Percentiles rank a stretch among this genome's conserved stretches.
Evolutionary conservation across 2,329 filamentous ascomycete genomes (phyloP).

Genomic region (Aspergillus sp.): DNA sequence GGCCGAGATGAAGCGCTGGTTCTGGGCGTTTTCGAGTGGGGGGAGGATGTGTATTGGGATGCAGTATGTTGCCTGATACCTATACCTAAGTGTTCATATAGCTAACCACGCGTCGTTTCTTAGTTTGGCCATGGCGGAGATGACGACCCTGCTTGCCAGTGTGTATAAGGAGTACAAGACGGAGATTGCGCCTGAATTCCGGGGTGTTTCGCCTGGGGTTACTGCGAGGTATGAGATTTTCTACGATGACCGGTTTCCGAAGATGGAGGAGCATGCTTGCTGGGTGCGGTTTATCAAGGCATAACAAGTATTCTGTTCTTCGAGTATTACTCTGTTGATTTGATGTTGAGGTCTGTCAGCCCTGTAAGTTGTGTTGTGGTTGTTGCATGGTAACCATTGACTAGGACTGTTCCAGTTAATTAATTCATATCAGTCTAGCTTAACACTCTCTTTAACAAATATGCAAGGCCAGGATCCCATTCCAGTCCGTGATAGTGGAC

Average conservation of each 20-base stretch:
- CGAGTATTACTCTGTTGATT: too few relatives aligned
- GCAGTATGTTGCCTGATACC: not conserved
- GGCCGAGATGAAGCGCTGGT: not conserved
- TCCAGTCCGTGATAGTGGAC: too few relatives aligned
- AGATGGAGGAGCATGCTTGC: not conserved
- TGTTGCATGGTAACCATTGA: too few relatives aligned
- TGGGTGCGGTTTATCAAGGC: not conserved
- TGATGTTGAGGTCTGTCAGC: too few relatives aligned
- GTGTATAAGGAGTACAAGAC: not conserved
- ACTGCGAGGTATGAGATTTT: not conserved
- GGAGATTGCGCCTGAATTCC: not conserved
- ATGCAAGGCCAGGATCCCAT: too few relatives aligned
- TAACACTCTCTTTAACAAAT: too few relatives aligned
- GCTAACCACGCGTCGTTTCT: not conserved
- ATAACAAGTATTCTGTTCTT: too few relatives aligned
- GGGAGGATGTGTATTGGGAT: conserved; percentile 8
- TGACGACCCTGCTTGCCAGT: not conserved
- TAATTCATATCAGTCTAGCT: too few relatives aligned
- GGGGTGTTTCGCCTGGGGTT: not conserved
- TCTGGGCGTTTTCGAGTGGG: conserved; percentile 1
- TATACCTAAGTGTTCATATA: not conserved
- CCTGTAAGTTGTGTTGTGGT: too few relatives aligned
- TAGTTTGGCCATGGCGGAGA: not conserved
- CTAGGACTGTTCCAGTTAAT: too few relatives aligned
- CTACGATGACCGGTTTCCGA: not conserved